A percentile compares a stretch with the other conserved stretches of the same genome.
Conservation (phyloP, 2,329 filamentous ascomycete species). For the Botrytis paeoniae region DNA sequence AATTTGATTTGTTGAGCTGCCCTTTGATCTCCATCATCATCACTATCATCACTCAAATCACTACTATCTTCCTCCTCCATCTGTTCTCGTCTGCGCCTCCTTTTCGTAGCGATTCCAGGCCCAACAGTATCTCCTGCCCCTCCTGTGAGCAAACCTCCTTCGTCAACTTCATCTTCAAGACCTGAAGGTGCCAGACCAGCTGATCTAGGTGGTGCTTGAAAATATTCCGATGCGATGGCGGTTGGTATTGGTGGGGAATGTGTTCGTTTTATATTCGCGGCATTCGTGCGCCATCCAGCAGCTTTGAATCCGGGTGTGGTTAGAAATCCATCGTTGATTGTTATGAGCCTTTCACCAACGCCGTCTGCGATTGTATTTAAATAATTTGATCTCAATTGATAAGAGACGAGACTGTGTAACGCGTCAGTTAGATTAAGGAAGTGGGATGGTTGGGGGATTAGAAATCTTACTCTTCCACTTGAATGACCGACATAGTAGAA, state of each 20-base stretch:
- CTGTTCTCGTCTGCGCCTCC: slow-evolving; percentile 66
- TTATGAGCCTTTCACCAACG: slow-evolving; percentile 80
- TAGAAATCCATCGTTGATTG: slow-evolving; percentile 73
- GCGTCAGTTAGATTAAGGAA: slow-evolving; percentile 8
- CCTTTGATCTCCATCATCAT: slow-evolving; percentile 69
- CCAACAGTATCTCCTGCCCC: slow-evolving; percentile 65
- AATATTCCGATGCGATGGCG: slow-evolving; percentile 78
- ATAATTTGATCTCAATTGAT: slow-evolving; percentile 78
- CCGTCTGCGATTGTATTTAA: slow-evolving; percentile 78
- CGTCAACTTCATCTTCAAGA: slow-evolving; percentile 64
- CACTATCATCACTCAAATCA: slow-evolving; percentile 79
- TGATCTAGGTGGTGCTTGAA: slow-evolving; percentile 65
- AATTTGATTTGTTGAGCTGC: slow-evolving; percentile 92
- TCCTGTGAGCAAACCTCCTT: slow-evolving; percentile 65
- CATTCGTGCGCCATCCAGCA: slow-evolving; percentile 74
- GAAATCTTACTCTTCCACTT: slow-evolving; percentile 39
- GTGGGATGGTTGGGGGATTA: neutral
- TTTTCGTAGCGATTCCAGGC: slow-evolving; percentile 63
- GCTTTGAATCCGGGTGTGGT: slow-evolving; percentile 80
- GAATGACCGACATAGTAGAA: slow-evolving; percentile 38
- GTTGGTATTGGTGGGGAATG: slow-evolving; percentile 85
- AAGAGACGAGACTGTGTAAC: slow-evolving; percentile 66
- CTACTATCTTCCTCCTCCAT: slow-evolving; percentile 79
- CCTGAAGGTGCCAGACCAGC: slow-evolving; percentile 53
- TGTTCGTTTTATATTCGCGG: slow-evolving; percentile 74